Percentiles rank a stretch among this genome's conserved stretches.
These are phyloP conservation scores for Amylostereum areolatum DNA, from an alignment of 1,284 basidiomycete species.

Conservation along the genomic window DNA sequence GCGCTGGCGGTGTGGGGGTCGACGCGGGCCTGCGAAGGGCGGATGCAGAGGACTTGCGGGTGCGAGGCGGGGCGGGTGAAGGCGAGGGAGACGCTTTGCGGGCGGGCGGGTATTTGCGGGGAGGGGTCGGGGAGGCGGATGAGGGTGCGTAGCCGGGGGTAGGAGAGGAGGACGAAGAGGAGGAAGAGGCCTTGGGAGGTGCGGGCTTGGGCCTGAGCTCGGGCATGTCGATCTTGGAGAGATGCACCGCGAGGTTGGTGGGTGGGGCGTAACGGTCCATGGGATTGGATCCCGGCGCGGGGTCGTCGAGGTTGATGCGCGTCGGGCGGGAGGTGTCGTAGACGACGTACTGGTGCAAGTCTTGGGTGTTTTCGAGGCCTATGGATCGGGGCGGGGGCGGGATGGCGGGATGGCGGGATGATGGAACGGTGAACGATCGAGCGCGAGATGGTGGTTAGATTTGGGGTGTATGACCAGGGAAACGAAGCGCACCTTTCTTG, in stretches of 20 bases:
- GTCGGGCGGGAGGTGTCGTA: conserved; percentile 55
- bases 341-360: conserved; percentile 74
- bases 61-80: too few species aligned
- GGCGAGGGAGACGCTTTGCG: too few species aligned
- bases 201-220: conserved; percentile 55
- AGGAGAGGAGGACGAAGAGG: not conserved
- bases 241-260: conserved; percentile 57
- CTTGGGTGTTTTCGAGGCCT: conserved; percentile 52
- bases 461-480: too few species aligned
- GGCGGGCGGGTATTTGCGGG: too few species aligned
- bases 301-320: conserved; percentile 60
- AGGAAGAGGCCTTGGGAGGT: not conserved
- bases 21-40: too few species aligned
- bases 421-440: too few species aligned
- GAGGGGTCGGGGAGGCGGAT: too few species aligned
- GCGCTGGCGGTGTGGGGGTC: too few species aligned
- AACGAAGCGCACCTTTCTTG: conserved; percentile 49
- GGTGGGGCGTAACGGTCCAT: conserved; percentile 51
- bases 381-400: conserved; percentile 2
- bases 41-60: too few species aligned
- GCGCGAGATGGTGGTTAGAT: too few species aligned
- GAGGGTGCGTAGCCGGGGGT: too few species aligned
- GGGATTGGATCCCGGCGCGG: conserved; percentile 27
- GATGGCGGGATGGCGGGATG: too few species aligned
- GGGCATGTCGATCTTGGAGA: conserved; percentile 81